Base-by-base conservation (phyloP, 2,329 filamentous ascomycete species). In the Purpureocillium takamizusanense region DNA sequence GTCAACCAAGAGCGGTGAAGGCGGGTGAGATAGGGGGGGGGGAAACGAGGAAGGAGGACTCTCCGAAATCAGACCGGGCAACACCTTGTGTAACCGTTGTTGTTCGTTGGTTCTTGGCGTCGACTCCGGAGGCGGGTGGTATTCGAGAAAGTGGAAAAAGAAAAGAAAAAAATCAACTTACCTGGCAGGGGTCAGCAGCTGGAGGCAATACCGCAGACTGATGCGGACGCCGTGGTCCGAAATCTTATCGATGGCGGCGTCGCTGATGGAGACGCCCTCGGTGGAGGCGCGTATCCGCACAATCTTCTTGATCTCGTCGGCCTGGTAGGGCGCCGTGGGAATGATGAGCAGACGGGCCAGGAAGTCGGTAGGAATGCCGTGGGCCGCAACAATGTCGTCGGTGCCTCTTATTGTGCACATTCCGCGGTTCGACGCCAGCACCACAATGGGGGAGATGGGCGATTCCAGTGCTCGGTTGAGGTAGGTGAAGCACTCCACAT, bases 401-500 rank as follows among this genome's bases (percentile, higher is more conserved):
- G 85, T 90, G 56, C 90, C 90, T 52, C 88, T 86, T 57, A 98
- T 92, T 48, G 87, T 85, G 47, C 86, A 90, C 71, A 89, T 83
- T 60, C 92, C 92, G 54, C 92, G 83, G 69, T 98, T 98, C 31
- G 92, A 97, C 42, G 92, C 92, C 44, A 98, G 81, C 49, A 98
- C 92, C 44, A 98, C 92, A 55, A 98, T 95, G 41, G 92, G 92
- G 2, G 90, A 90, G 55, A 98, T 94, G 49, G 81, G 78, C 40
- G 86, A 89, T 72, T 98, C 92, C 50, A 98, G 76, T n/a, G 92
- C 92, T 57, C 89, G 86, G 72, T 97, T 97, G 56, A 98, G 81
- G 66, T 95, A 98, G 50, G 92, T 97, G 68, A 97, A 98, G 70
- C 89, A 94, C 70, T 98, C 92, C 51, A 98, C 84, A 62, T 98